Evolutionary conservation across 1,284 basidiomycete genomes (phyloP).

Genomic region (Chalciporus sp.): DNA sequence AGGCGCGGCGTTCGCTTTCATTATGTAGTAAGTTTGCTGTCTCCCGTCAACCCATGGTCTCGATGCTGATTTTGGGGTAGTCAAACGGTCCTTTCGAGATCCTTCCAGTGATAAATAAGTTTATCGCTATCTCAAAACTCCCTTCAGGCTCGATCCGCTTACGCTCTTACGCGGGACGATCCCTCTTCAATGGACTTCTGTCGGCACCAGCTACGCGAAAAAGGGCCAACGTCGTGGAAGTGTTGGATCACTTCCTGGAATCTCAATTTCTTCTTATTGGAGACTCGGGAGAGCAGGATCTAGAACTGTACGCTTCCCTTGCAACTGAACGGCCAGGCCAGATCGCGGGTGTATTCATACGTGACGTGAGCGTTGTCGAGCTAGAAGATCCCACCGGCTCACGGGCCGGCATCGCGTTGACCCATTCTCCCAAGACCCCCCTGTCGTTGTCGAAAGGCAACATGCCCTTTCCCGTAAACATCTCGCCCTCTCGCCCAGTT

Average conservation of each 20-base stretch:
- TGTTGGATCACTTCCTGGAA: conserved; percentile 76
- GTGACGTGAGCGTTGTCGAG: conserved; percentile 58
- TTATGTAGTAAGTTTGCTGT: conserved; percentile 69
- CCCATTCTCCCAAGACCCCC: conserved; percentile 18
- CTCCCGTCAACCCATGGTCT: neutral
- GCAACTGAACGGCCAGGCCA: conserved; percentile 69
- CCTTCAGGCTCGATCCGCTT: conserved; percentile 16
- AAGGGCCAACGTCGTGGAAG: conserved; percentile 72
- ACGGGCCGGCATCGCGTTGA: conserved; percentile 30
- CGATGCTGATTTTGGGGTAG: conserved; percentile 42
- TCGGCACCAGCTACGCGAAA: conserved; percentile 81
- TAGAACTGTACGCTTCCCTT: conserved; percentile 79
- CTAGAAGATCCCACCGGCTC: conserved; percentile 63
- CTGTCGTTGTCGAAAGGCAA: conserved; percentile 8
- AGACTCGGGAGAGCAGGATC: conserved; percentile 87
- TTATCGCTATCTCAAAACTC: conserved; percentile 70
- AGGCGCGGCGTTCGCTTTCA: conserved; percentile 75
- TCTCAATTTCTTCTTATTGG: conserved; percentile 83
- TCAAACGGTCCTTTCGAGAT: conserved; percentile 90
- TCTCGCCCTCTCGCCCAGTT: neutral
- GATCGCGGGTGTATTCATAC: conserved; percentile 75
- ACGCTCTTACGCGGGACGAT: conserved; percentile 72
- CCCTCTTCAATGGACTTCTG: conserved; percentile 75
- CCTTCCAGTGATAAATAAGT: conserved; percentile 79
- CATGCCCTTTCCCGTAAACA: conserved; percentile 4